Percentiles rank a stretch among this genome's conserved stretches.
phyloP scores from a whole-genome alignment of 768 basidiomycete genomes.

The Solioccasus polychromus region DNA sequence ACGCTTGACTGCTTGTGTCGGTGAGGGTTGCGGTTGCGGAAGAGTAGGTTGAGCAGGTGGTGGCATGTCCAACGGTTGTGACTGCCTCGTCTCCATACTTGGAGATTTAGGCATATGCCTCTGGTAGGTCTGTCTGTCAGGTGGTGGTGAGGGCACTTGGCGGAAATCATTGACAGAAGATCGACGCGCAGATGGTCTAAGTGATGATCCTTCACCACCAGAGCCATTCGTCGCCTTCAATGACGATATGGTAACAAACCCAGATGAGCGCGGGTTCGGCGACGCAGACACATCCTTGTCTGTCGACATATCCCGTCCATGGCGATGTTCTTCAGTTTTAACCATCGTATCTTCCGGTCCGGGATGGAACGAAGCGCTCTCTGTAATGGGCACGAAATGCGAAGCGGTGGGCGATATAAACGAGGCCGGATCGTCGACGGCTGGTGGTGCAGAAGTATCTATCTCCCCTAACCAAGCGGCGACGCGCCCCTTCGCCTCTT shows the following conservation, averaged over 20 bases:
- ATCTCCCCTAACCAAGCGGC: constrained; percentile 75
- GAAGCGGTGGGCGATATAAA: constrained; percentile 32
- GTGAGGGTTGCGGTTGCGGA: background rate
- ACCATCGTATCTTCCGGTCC: constrained; percentile 5
- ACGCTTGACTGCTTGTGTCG: background rate
- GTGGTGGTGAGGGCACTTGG: constrained; percentile 5
- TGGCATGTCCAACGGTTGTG: background rate
- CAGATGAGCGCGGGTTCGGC: constrained; percentile 74
- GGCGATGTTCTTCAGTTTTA: constrained; percentile 6
- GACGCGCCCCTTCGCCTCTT: constrained; percentile 66
- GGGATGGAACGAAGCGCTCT: constrained; percentile 22
- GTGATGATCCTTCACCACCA: constrained; percentile 3
- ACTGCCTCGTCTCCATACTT: constrained; percentile 10
- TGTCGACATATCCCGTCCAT: constrained; percentile 1
- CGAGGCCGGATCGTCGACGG: constrained; percentile 36
- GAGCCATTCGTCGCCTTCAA: constrained; percentile 33
- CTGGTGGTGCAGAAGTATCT: constrained; percentile 51
- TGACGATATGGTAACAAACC: constrained; percentile 65
- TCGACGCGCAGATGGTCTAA: constrained; percentile 16
- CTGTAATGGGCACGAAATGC: constrained; percentile 26
- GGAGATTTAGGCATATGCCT: constrained; percentile 13
- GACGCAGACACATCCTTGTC: constrained; percentile 31
- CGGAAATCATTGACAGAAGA: constrained; percentile 22
- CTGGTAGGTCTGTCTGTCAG: background rate
- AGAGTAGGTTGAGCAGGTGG: background rate